phyloP scores from a whole-genome alignment of 2,329 filamentous ascomycete species.

The Epichloe festucae region DNA sequence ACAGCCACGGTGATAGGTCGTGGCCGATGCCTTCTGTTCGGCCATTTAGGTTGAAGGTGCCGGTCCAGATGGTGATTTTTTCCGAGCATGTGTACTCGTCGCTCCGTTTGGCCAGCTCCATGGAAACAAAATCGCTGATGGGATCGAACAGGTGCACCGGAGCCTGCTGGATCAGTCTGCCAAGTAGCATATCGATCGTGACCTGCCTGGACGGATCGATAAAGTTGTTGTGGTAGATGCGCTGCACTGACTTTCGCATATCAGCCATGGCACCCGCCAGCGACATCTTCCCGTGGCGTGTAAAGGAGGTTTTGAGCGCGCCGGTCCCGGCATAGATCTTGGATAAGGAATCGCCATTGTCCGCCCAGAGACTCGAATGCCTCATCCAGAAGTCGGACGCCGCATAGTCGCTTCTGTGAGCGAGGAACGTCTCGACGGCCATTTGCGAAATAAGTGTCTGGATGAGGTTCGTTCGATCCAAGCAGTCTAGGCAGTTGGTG shows the following conservation, averaged over 20 bases:
- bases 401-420: slow-evolving; percentile 55
- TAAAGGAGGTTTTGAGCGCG: slow-evolving; percentile 90
- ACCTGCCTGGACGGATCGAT: slow-evolving; percentile 85
- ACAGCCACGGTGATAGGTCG: slow-evolving; percentile 79
- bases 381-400: slow-evolving; percentile 78
- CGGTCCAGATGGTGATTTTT: slow-evolving; percentile 68
- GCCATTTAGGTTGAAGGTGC: slow-evolving; percentile 93
- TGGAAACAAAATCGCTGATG: slow-evolving; percentile 77
- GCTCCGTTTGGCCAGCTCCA: slow-evolving; percentile 56
- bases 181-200: slow-evolving; percentile 87
- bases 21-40: slow-evolving; percentile 63
- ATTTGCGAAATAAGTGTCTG: slow-evolving; percentile 93
- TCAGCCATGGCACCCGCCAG: slow-evolving; percentile 89
- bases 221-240: slow-evolving; percentile 96
- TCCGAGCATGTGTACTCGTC: slow-evolving; percentile 65
- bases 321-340: slow-evolving; percentile 96
- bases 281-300: slow-evolving; percentile 89
- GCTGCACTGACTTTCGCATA: slow-evolving; percentile 82
- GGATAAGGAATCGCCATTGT: slow-evolving; percentile 88
- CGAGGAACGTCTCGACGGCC: slow-evolving; percentile 75
- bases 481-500: slow-evolving; percentile 90
- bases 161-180: slow-evolving; percentile 68
- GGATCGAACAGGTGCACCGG: slow-evolving; percentile 85
- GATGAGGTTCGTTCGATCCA: slow-evolving; percentile 90
- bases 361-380: slow-evolving; percentile 90